These are phyloP conservation scores for Diaporthe aspalathi DNA, from an alignment of 2,329 filamentous ascomycete species.

Conservation along the genomic window DNA sequence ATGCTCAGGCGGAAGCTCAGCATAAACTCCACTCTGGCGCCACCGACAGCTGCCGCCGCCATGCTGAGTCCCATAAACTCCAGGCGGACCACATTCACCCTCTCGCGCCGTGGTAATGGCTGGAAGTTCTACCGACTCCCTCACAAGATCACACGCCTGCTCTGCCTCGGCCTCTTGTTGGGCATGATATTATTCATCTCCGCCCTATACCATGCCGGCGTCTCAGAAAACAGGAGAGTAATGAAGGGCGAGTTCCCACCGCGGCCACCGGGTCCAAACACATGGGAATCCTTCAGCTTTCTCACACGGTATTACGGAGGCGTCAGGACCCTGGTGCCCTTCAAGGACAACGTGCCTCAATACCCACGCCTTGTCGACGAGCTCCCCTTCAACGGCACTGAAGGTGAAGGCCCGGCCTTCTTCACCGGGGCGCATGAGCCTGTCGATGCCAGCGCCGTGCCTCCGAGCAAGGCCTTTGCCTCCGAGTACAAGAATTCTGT, in stretches of 20 bases:
- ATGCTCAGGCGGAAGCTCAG: constrained; percentile 50
- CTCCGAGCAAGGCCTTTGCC: constrained; percentile 64
- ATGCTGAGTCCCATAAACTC: constrained; percentile 43
- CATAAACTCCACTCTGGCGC: constrained; percentile 35
- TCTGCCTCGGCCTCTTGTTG: constrained; percentile 77
- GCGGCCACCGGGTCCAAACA: constrained; percentile 70
- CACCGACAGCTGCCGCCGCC: constrained; percentile 27
- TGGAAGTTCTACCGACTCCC: constrained; percentile 71
- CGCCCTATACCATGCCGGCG: constrained; percentile 78
- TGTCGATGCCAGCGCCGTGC: constrained; percentile 50
- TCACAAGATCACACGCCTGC: constrained; percentile 79
- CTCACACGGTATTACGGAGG: constrained; percentile 92
- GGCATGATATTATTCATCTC: constrained; percentile 82
- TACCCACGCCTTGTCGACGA: constrained; percentile 79
- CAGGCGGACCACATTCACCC: constrained; percentile 49
- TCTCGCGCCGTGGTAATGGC: constrained; percentile 48
- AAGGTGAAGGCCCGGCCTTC: constrained; percentile 41
- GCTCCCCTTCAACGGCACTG: constrained; percentile 55
- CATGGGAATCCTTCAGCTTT: constrained; percentile 89
- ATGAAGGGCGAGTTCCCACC: constrained; percentile 68
- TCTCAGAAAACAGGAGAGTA: constrained; percentile 73
- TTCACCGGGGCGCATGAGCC: constrained; percentile 42
- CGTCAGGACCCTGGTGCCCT: constrained; percentile 75
- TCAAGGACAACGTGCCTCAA: constrained; percentile 78
- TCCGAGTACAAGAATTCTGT: constrained; percentile 52